Base-by-base conservation (phyloP, 2,329 filamentous ascomycete genomes). In the Xylariaceae sp. region DNA sequence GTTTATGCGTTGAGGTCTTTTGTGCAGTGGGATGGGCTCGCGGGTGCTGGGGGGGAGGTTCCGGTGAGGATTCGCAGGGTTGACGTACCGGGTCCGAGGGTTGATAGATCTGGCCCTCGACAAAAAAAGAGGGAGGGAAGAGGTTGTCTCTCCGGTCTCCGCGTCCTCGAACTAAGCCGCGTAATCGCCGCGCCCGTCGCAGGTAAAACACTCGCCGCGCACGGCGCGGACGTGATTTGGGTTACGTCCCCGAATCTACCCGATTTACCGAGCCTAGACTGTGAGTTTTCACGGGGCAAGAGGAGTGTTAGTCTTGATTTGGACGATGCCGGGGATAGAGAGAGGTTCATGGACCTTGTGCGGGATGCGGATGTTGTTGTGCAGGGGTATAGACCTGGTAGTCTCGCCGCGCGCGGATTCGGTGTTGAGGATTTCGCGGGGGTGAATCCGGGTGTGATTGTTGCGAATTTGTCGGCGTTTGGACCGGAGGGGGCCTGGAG, bases 1-100 rank as follows among this genome's bases (percentile, higher is more conserved):
- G 76, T 82, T 2, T 77, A 79, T 13, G 79, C 80, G 0, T 67
- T 85, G 9, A 73, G 83, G 1, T 77, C 76, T 0, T 80, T 77
- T 48, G 60, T 71, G 2, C 70, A 83, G 61, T 85, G 82, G 82
- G 81, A 84, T 60, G 63, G 17, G 17, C 17, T 17, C 17, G 17
- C 79, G 0, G 66, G 62, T 11, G 76, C 75, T 0, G 67, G 83
- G 2, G 55, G 70, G 1, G 71, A 78, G 45, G 75, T 77, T 9
- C 82, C 83, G 0, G 78, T 85, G 7, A 57, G 68, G 1, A 53
- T 83, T 9, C 70, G 64, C 0, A 30, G 23, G 23, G 23, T 30
- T 30, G 23, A 30, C 5, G 23, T 30, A 30, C 23, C 23, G 3
- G 23, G 23, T 30, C 23, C 3, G 23, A 30, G 17, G 17, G 17